Evolutionary conservation across 805 yeast species (phyloP).

Genomic region (Starmerella stellata): DNA sequence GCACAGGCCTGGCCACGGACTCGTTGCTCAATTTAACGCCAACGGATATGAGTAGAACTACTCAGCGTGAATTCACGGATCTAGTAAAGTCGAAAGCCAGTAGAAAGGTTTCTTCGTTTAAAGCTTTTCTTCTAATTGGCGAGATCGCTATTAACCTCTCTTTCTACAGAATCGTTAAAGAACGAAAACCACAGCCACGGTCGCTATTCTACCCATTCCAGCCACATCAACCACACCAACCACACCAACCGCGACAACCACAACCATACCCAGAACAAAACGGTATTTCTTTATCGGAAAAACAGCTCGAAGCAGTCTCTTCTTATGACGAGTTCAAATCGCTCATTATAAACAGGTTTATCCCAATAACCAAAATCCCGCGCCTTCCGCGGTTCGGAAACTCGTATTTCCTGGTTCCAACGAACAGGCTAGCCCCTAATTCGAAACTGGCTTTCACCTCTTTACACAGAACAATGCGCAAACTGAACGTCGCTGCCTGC

Average conservation of each 20-base stretch:
- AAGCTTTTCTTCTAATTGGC: neutral
- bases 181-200: too few relatives aligned
- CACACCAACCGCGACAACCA: too few relatives aligned
- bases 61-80: neutral
- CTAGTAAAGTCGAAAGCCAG: neutral
- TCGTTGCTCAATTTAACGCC: neutral
- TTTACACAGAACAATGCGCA: neutral
- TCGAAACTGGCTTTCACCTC: neutral
- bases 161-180: neutral
- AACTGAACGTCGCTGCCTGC: neutral
- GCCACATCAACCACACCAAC: too few relatives aligned
- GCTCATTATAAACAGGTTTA: neutral
- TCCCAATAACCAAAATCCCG: neutral
- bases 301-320: neutral
- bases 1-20: neutral
- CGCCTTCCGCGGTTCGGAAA: neutral
- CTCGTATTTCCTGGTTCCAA: neutral
- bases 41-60: neutral
- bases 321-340: neutral
- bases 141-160: neutral
- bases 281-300: neutral
- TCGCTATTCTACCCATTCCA: too few relatives aligned
- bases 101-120: neutral
- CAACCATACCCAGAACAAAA: too few relatives aligned
- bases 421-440: neutral